Percentiles rank a stretch among this genome's conserved stretches.
phyloP scores from a whole-genome alignment of 345 rosid genomes.

The Eucalyptus sp. region DNA sequence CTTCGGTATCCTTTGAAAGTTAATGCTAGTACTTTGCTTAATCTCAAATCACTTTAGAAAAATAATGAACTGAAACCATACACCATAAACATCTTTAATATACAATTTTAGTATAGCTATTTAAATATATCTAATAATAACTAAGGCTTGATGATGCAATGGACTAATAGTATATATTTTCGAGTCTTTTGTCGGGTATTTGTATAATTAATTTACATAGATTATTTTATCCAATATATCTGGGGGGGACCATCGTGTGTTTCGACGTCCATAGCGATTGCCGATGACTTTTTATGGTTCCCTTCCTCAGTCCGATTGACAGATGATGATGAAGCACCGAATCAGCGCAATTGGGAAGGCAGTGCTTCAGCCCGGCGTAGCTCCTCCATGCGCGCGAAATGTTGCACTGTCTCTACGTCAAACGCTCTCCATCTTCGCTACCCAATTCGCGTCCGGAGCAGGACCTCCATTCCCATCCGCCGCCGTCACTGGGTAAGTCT shows the following conservation, averaged over 20 bases:
- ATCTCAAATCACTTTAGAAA: not conserved
- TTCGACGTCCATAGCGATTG: not conserved
- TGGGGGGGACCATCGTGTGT: not conserved
- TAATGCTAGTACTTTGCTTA: not conserved
- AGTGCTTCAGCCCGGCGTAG: not conserved
- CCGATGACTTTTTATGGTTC: not conserved
- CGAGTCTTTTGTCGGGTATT: not conserved
- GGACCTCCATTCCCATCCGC: slow-evolving; percentile 6
- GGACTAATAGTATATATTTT: not conserved
- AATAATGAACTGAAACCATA: not conserved
- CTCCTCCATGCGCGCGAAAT: not conserved
- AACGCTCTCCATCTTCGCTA: slow-evolving; percentile 22
- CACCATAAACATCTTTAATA: not conserved
- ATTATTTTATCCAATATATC: not conserved
- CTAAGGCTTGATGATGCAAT: not conserved
- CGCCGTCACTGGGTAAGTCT: slow-evolving; percentile 24
- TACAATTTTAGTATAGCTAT: not conserved
- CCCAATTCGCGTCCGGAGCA: slow-evolving; percentile 2
- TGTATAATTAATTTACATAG: not conserved
- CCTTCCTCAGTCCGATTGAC: not conserved
- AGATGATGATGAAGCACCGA: not conserved
- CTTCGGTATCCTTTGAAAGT: not conserved
- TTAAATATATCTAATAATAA: not conserved
- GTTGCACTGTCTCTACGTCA: slow-evolving; percentile 43
- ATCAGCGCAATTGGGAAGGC: not conserved